Evolutionary conservation across 495 filamentous ascomycete genomes (phyloP), one percentile per base, ranked within the genome.

Genomic region (Aspergillus asperescens): DNA sequence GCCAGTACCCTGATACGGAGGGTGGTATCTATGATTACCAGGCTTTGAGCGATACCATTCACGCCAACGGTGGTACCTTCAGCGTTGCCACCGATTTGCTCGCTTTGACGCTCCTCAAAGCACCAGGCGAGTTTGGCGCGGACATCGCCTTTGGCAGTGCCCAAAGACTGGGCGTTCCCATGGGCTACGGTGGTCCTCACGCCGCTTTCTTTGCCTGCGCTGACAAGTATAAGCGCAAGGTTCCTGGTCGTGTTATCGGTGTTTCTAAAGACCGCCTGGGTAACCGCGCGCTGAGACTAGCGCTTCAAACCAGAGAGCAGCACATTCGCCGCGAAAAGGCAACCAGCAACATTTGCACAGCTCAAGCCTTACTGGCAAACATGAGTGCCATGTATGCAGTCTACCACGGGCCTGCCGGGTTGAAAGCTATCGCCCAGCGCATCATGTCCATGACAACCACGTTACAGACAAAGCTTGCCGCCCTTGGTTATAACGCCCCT

Each of bases 381-480:
- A 96, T 97, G 89, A 94, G 83, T 59, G 89, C 93, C 44, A 87
- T 98, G 72, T 98, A 96, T 68, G 93, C 90, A n/a, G 81, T 97
- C 31, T 98, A 97, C 65, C 93, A 98, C 64, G 93, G 93, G 2
- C 93, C 93, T 2, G 60, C 80, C 28, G 94, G 94, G 12, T 75
- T 98, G 41, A 88, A 83, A 71, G 79, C 79, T 15, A 97, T 97
- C 60, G 93, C 93, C 9, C 81, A 92, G 62, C 79, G 84, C 48
- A 79, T 85, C 54, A 80, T 88, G 61, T 78, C 82, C 18, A 81
- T 83, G 55, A 84, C 93, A 10, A 75, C 83, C 52, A 73, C 86
- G 5, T 53, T 97, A 22, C 84, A 89, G 58, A 71, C 83, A 40
- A 83, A 79, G 37, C 73, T 93, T 15, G 72, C 81, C 24, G 62